These are phyloP conservation scores for Pseudocercospora cruenta DNA, from an alignment of 2,329 filamentous ascomycete genomes.

Conservation along the genomic window DNA sequence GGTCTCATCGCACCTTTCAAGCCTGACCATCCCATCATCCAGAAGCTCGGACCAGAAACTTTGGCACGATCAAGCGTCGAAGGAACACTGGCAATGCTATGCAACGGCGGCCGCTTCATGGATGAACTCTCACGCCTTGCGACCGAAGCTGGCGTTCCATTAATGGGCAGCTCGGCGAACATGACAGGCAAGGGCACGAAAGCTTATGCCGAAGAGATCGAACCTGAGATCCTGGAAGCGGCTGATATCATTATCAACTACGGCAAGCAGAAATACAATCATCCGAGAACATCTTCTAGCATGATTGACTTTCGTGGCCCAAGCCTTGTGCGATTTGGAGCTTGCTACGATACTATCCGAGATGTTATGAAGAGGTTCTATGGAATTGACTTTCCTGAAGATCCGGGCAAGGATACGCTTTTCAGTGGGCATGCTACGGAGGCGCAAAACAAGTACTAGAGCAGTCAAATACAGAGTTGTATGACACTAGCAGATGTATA, in stretches of 20 bases:
- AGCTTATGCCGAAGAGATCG: slow-evolving; percentile 11
- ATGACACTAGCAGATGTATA: not conserved
- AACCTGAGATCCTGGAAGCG: slow-evolving; percentile 9
- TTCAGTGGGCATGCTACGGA: slow-evolving; percentile 8
- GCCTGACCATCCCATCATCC: slow-evolving; percentile 8
- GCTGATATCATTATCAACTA: slow-evolving; percentile 15
- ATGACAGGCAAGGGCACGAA: slow-evolving; percentile 15
- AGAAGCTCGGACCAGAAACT: slow-evolving; percentile 2
- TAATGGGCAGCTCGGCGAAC: slow-evolving; percentile 13
- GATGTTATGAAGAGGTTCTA: slow-evolving; percentile 12
- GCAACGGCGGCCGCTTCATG: slow-evolving; percentile 12
- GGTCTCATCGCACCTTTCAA: slow-evolving; percentile 11
- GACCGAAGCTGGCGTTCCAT: slow-evolving; percentile 4
- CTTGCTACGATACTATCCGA: slow-evolving; percentile 9
- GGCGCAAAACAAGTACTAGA: slow-evolving; percentile 2
- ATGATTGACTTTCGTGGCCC: slow-evolving; percentile 12
- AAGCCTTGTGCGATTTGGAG: slow-evolving; percentile 4
- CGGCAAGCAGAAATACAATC: slow-evolving; percentile 8
- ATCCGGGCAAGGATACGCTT: slow-evolving; percentile 6
- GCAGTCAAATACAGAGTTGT: not conserved
- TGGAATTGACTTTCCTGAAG: slow-evolving; percentile 9
- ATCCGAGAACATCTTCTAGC: slow-evolving; percentile 8
- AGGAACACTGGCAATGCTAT: slow-evolving; percentile 10
- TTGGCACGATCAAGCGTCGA: slow-evolving; percentile 4
- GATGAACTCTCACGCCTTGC: slow-evolving; percentile 10